A percentile compares a stretch with the other conserved stretches of the same genome.
These are phyloP conservation scores for Capsicum pubescens DNA, from an alignment of 257 asterid species.

Conservation along the genomic window DNA sequence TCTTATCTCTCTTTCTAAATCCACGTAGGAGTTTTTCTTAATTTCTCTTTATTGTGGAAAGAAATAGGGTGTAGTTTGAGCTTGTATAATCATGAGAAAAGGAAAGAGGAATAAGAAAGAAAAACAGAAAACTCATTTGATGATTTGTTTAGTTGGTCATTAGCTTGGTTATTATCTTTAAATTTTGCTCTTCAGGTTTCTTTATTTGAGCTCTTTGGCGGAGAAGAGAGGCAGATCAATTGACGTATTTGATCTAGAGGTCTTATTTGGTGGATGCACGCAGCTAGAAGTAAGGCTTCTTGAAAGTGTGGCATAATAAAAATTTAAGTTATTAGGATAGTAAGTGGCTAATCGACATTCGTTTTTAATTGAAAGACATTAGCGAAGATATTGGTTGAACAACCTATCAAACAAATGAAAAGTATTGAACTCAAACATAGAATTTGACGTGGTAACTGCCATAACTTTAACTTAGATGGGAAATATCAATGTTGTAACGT, in stretches of 20 bases:
- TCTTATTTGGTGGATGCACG: conserved; percentile 84
- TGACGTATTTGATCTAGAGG: conserved; percentile 86
- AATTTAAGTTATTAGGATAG: conserved; percentile 1
- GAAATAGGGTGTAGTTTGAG: background rate
- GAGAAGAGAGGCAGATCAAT: conserved; percentile 83
- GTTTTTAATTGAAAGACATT: background rate
- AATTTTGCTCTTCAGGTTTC: conserved; percentile 62
- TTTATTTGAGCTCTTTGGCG: conserved; percentile 89
- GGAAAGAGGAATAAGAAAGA: background rate
- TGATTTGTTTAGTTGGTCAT: conserved; percentile 37
- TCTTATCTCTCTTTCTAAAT: conserved; percentile 2
- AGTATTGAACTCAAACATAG: background rate
- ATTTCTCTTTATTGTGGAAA: background rate
- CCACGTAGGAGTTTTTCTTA: background rate
- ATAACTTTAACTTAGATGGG: background rate
- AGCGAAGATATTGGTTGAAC: conserved; percentile 15
- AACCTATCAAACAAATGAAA: background rate
- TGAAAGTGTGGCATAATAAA: conserved; percentile 17
- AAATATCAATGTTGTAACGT: background rate
- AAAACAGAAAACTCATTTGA: conserved; percentile 19
- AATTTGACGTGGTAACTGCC: background rate
- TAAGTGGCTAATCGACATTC: background rate
- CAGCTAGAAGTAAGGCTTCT: conserved; percentile 90
- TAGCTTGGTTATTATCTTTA: conserved; percentile 31
- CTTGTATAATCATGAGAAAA: conserved; percentile 24